Evolutionary conservation across 441 rosid species (phyloP), one percentile per base, ranked within the genome.

Genomic region (Corymbia calophylla): DNA sequence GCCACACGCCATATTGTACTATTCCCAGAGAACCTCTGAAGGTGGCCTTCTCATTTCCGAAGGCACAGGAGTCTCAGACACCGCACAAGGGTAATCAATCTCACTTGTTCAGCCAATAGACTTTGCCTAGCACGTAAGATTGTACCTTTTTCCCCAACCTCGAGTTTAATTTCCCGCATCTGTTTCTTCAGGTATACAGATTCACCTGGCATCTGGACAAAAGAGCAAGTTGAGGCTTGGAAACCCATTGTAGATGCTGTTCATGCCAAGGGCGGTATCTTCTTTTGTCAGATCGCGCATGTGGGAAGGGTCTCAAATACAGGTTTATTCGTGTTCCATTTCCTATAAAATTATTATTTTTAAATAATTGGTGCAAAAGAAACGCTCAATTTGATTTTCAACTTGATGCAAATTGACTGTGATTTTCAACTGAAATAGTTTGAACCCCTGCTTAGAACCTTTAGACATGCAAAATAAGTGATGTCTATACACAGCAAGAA

Each of bases 171-270:
- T 86, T 82, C 64, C 27, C 21, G 44, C 10, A 17, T 29, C 60
- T n/a, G 39, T 29, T 82, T 44, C 35, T 88, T 58, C 49, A 93
- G 94, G 32, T 90, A 88, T 87, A 60, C 86, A 32, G 89, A 88
- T 64, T 85, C 90, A 8, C 91, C 89, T n/a, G 91, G 90, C 16
- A 64, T 90, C 14, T 91, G 91, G 92, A 91, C 92, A 8, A 91
- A 89, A 77, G 90, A 89, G 90, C 92, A 87, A 87, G 91, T 91
- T 5, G 91, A 91, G 29, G 88, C 92, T 62, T 91, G 92, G 92
- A 91, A 91, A 66, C 91, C 92, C 31, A 91, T 89, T 77, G 91
- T 91, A 6, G 87, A 91, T 53, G 92, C 91, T 15, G 91, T 91
- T 88, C 92, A 89, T 89, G 87, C 88, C 62, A 91, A 89, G 87